phyloP scores from a whole-genome alignment of 805 yeast species.

The Dipodascus albidus region DNA sequence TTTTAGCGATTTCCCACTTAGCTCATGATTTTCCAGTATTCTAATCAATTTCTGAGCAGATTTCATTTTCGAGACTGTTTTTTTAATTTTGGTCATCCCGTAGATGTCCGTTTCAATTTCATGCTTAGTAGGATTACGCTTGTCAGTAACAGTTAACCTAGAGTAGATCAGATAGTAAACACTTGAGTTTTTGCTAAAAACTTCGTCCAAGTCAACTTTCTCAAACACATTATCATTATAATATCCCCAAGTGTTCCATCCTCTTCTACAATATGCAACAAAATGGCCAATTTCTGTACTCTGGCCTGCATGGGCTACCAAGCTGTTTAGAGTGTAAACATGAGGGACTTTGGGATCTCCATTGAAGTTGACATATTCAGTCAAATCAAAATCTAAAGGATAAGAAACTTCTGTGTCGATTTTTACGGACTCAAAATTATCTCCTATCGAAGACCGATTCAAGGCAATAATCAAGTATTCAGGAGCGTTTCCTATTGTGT shows the following conservation, averaged over 20 bases:
- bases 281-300: conserved; percentile 3
- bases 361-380: conserved; percentile 2
- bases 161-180: neutral
- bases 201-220: conserved; percentile 1
- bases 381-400: neutral
- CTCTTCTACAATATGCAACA: conserved; percentile 3
- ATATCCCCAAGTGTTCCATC: neutral
- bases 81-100: too few species aligned
- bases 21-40: too few species aligned
- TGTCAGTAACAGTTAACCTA: neutral
- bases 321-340: conserved; percentile 7
- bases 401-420: neutral
- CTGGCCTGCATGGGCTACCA: conserved; percentile 6
- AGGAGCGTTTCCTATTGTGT: neutral
- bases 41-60: too few species aligned
- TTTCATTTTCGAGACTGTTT: too few species aligned
- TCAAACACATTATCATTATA: conserved; percentile 2
- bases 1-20: too few species aligned
- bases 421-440: too few species aligned
- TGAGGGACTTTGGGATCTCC: conserved; percentile 7
- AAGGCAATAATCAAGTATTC: neutral
- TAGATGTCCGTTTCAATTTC: too few species aligned
- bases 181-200: neutral
- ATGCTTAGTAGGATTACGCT: neutral
- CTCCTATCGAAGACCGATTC: neutral